Conservation (phyloP, 768 basidiomycete species). For the Rhodotorula paludigena region DNA sequence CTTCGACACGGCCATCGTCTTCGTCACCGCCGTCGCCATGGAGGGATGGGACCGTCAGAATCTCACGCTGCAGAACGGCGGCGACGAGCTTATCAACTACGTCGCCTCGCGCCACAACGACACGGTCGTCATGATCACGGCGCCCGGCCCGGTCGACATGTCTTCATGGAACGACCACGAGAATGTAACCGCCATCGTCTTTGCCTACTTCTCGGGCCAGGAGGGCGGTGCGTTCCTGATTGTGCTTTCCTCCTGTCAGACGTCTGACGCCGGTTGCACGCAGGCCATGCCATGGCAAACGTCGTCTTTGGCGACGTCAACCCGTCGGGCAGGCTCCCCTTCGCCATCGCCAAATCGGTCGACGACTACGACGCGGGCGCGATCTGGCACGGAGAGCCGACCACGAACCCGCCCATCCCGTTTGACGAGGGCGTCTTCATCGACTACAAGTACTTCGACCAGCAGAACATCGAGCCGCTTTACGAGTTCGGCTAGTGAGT, state of each 20-base stretch:
- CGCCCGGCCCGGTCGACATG: slow-evolving; percentile 54
- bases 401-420: slow-evolving; percentile 9
- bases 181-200: slow-evolving; percentile 12
- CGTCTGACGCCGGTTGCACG: no score
- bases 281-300: slow-evolving; percentile 60
- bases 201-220: slow-evolving; percentile 47
- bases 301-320: slow-evolving; percentile 61
- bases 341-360: slow-evolving; percentile 34
- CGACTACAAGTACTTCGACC: slow-evolving; percentile 45
- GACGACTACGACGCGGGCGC: slow-evolving; percentile 46
- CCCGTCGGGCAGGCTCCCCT: slow-evolving; percentile 58
- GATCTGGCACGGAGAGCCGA: slow-evolving; percentile 13
- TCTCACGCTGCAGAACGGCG: slow-evolving; percentile 29
- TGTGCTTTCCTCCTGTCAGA: no score
- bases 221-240: no score
- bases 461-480: slow-evolving; percentile 26
- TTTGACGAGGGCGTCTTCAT: slow-evolving; percentile 45
- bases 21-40: slow-evolving; percentile 28
- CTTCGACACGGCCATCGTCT: slow-evolving; percentile 27
- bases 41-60: slow-evolving; percentile 39
- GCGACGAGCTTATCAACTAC: slow-evolving; percentile 42
- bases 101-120: slow-evolving; percentile 42
- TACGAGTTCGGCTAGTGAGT: slow-evolving; percentile 46
- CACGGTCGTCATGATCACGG: slow-evolving; percentile 39
- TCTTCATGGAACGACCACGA: slow-evolving; percentile 52